phyloP scores from a whole-genome alignment of 1,284 basidiomycete species.

The Trichosporon inkin region DNA sequence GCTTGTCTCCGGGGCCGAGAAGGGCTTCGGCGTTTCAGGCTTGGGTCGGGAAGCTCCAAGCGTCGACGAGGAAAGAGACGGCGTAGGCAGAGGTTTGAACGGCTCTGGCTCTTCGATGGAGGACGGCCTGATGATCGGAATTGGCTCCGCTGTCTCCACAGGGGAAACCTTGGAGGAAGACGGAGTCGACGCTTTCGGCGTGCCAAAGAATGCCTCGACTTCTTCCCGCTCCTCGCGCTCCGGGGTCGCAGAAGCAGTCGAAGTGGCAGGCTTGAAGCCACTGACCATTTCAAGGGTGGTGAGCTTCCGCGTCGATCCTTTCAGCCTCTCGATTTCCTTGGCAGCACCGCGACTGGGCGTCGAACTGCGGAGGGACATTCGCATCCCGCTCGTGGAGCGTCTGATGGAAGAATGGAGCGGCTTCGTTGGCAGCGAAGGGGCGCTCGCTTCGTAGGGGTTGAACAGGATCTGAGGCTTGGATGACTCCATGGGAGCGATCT shows the following conservation, averaged over 20 bases:
- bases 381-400: conserved; percentile 1
- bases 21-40: neutral
- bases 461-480: conserved; percentile 30
- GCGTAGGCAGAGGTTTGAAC: conserved; percentile 23
- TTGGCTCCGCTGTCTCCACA: conserved; percentile 1
- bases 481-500: conserved; percentile 27
- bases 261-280: conserved; percentile 11
- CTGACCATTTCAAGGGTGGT: conserved; percentile 28
- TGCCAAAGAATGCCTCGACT: conserved; percentile 16
- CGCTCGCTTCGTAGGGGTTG: conserved; percentile 40
- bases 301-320: conserved; percentile 15
- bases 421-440: neutral
- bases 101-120: conserved; percentile 24
- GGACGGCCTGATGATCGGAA: conserved; percentile 9
- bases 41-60: conserved; percentile 5
- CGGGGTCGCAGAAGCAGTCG: conserved; percentile 4
- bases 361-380: conserved; percentile 15
- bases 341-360: conserved; percentile 43
- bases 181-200: neutral
- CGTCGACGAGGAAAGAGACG: conserved; percentile 17
- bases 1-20: neutral
- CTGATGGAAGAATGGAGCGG: neutral
- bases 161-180: conserved; percentile 6
- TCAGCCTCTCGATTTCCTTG: conserved; percentile 31
- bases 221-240: conserved; percentile 16